phyloP scores from a whole-genome alignment of 2,329 filamentous ascomycete genomes.

The Metarhizium sp. region DNA sequence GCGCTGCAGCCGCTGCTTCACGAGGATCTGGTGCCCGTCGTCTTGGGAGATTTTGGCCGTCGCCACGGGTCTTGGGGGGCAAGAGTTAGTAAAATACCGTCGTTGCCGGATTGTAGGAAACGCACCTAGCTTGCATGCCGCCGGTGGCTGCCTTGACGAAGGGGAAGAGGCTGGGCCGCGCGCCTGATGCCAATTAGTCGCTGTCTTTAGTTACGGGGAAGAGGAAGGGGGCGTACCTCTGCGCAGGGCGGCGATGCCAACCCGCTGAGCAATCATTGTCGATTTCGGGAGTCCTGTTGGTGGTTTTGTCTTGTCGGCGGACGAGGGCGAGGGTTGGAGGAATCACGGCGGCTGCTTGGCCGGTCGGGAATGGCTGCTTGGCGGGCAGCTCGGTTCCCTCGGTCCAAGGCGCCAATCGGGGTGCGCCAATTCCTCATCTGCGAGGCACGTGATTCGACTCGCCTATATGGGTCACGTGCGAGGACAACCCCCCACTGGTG shows the following conservation, averaged over 20 bases:
- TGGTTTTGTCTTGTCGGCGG: no score
- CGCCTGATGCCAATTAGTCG: not conserved
- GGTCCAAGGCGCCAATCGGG: constrained; percentile 33
- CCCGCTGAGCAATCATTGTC: constrained; percentile 47
- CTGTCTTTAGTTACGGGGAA: no score
- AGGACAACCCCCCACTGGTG: not conserved
- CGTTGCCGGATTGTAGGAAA: not conserved
- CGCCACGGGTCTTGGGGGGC: constrained; percentile 41
- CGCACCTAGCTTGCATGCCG: constrained; percentile 39
- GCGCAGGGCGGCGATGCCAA: constrained; percentile 49
- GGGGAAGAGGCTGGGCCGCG: constrained; percentile 33
- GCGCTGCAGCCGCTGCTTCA: constrained; percentile 68
- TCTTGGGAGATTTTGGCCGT: constrained; percentile 46
- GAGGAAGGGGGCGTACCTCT: constrained; percentile 35
- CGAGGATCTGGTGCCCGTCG: constrained; percentile 58
- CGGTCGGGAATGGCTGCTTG: not conserved
- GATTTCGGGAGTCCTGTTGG: not conserved
- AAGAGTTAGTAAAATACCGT: no score
- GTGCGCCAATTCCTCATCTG: constrained; percentile 26
- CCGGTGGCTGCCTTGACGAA: constrained; percentile 30
- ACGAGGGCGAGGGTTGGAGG: not conserved
- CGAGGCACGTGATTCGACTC: constrained; percentile 16
- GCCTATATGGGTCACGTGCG: constrained; percentile 15
- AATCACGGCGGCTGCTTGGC: not conserved
- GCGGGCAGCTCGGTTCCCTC: constrained; percentile 30